phyloP scores from a whole-genome alignment of 768 basidiomycete genomes.

The Pisolithus sp. region DNA sequence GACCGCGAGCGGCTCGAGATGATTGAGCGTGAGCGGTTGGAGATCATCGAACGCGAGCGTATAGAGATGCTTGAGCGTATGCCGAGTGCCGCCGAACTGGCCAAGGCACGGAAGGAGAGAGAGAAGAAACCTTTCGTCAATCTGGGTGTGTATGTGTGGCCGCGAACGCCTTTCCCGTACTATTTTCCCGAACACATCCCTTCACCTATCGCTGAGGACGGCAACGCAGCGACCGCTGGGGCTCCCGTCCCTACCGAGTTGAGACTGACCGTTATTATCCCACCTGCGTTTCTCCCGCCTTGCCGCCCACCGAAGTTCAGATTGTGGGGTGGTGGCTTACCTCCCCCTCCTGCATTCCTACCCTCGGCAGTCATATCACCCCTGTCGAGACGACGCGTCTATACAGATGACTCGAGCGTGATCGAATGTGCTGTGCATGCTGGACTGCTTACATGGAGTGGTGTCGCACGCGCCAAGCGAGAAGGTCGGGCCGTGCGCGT shows the following conservation, averaged over 20 bases:
- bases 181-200: constrained; percentile 31
- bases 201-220: constrained; percentile 17
- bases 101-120: constrained; percentile 24
- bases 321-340: constrained; percentile 67
- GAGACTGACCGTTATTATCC: constrained; percentile 50
- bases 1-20: constrained; percentile 25
- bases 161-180: constrained; percentile 27
- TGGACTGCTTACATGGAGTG: constrained; percentile 43
- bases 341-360: constrained; percentile 34
- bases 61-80: constrained; percentile 26
- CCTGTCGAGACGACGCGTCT: constrained; percentile 45
- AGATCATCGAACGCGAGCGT: constrained; percentile 26
- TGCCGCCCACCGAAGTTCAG: constrained; percentile 46
- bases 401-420: constrained; percentile 74
- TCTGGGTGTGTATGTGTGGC: constrained; percentile 25
- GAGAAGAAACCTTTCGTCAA: constrained; percentile 24
- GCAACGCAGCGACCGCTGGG: constrained; percentile 26
- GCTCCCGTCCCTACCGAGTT: constrained; percentile 25
- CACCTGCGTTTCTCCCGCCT: constrained; percentile 50
- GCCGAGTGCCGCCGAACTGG: constrained; percentile 28
- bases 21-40: constrained; percentile 24
- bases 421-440: constrained; percentile 65
- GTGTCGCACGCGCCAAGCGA: constrained; percentile 31
- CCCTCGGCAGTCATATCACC: constrained; percentile 19
- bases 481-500: constrained; percentile 35